Evolutionary conservation across 768 basidiomycete species (phyloP).

Genomic region (Boletus reticulatus): DNA sequence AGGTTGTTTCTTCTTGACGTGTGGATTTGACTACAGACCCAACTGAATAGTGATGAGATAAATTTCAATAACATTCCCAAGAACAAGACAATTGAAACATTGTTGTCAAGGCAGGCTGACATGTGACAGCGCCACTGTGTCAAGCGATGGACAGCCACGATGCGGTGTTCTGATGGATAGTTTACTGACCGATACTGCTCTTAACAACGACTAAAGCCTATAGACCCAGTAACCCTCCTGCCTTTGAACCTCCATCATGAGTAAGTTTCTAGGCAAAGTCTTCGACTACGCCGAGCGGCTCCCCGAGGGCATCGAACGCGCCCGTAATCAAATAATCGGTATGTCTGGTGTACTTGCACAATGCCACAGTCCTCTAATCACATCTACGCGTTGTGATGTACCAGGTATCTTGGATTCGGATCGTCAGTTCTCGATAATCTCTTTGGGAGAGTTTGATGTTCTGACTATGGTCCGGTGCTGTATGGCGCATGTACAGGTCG

Average conservation of each 20-base stretch:
- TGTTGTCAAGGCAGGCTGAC: not conserved
- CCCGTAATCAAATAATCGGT: slow-evolving; percentile 38
- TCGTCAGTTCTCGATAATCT: slow-evolving; percentile 23
- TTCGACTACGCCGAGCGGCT: slow-evolving; percentile 34
- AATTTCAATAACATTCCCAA: slow-evolving; percentile 1
- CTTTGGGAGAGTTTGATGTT: not conserved
- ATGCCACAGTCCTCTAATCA: not conserved
- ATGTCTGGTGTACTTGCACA: not conserved
- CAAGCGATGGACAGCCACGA: not conserved
- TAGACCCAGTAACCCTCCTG: no score
- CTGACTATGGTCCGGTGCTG: not conserved
- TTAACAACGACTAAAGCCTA: no score
- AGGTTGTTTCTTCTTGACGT: slow-evolving; percentile 34
- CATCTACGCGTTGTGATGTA: not conserved
- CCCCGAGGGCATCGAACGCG: slow-evolving; percentile 37
- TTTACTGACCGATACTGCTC: no score
- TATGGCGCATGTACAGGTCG: slow-evolving; percentile 37
- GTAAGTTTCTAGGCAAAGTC: slow-evolving; percentile 37
- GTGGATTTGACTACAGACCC: not conserved
- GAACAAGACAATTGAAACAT: not conserved
- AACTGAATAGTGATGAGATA: not conserved
- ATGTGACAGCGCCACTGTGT: slow-evolving; percentile 3
- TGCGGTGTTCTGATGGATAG: no score
- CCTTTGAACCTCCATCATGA: slow-evolving; percentile 31
- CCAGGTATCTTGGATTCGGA: slow-evolving; percentile 35